Evolutionary conservation across 2,329 filamentous ascomycete species (phyloP).

Genomic region (Fusarium duplospermum): DNA sequence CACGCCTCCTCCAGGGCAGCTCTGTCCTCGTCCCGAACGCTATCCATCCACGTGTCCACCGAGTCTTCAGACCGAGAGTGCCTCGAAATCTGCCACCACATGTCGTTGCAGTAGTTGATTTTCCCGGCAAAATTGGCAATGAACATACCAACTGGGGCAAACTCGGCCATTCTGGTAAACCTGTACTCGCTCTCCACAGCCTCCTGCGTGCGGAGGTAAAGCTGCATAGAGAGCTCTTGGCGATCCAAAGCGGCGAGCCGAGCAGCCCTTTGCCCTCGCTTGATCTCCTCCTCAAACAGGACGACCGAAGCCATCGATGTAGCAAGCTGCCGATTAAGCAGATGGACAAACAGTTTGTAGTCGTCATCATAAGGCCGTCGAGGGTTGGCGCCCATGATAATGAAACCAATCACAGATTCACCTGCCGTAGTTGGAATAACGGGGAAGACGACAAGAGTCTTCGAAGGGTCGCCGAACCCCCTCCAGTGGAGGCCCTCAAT

Average conservation of each 20-base stretch:
- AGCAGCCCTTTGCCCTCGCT: slow-evolving; percentile 77
- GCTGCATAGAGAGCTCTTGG: slow-evolving; percentile 80
- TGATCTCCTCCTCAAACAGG: slow-evolving; percentile 85
- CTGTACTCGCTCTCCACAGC: slow-evolving; percentile 77
- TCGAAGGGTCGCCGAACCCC: slow-evolving; percentile 77
- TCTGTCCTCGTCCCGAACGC: slow-evolving; percentile 75
- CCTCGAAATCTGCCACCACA: slow-evolving; percentile 78
- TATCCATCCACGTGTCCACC: slow-evolving; percentile 77
- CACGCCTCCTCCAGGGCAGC: slow-evolving; percentile 69
- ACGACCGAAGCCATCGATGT: slow-evolving; percentile 86
- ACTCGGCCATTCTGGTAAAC: slow-evolving; percentile 87
- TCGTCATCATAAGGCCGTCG: slow-evolving; percentile 83
- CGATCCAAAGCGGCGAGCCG: slow-evolving; percentile 80
- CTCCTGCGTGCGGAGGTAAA: slow-evolving; percentile 73
- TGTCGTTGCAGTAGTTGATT: slow-evolving; percentile 85
- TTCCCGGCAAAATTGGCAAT: slow-evolving; percentile 78
- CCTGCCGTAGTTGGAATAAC: slow-evolving; percentile 79
- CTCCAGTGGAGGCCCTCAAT: slow-evolving; percentile 76
- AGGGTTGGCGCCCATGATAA: slow-evolving; percentile 83
- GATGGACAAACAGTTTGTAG: slow-evolving; percentile 80
- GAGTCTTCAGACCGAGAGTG: slow-evolving; percentile 69
- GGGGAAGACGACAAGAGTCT: slow-evolving; percentile 79
- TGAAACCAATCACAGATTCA: slow-evolving; percentile 79
- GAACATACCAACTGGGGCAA: slow-evolving; percentile 86
- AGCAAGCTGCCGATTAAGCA: slow-evolving; percentile 79